Percentiles rank a stretch among this genome's conserved stretches.
Evolutionary conservation across 257 asterid genomes (phyloP).

Genomic region (Thymus quinquecostatus): DNA sequence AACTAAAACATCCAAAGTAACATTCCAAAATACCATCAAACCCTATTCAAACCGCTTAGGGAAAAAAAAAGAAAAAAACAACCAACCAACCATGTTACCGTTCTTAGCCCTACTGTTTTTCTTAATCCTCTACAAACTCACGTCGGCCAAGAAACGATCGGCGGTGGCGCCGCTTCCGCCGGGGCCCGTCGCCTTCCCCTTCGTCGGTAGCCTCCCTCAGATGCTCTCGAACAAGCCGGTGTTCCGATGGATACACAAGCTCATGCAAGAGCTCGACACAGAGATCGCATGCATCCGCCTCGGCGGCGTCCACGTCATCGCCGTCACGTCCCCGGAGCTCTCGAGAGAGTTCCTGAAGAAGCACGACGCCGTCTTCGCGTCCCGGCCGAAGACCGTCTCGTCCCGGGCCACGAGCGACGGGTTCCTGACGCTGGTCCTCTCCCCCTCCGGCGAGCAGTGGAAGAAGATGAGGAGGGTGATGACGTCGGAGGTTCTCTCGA

Average conservation of each 20-base stretch:
- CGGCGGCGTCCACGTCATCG: conserved; percentile 24
- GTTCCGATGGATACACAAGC: neutral
- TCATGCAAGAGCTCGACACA: conserved; percentile 31
- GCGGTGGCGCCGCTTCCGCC: too few relatives aligned
- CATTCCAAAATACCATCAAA: too few relatives aligned
- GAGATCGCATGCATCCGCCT: conserved; percentile 39
- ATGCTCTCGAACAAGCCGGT: too few relatives aligned
- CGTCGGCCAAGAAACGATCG: too few relatives aligned
- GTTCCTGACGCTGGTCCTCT: neutral
- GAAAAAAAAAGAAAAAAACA: too few relatives aligned
- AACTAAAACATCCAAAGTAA: too few relatives aligned
- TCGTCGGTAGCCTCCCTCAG: too few relatives aligned
- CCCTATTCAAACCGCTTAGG: too few relatives aligned
- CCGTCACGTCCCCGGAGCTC: conserved; percentile 40
- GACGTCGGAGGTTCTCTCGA: conserved; percentile 31
- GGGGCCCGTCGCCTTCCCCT: too few relatives aligned
- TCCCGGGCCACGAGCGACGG: conserved; percentile 17
- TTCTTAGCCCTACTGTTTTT: too few relatives aligned
- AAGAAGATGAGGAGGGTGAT: conserved; percentile 39
- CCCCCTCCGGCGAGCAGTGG: conserved; percentile 29
- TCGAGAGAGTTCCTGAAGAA: conserved; percentile 38
- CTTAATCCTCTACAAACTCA: too few relatives aligned
- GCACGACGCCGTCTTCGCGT: conserved; percentile 31
- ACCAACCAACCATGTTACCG: too few relatives aligned
- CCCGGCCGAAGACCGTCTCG: conserved; percentile 32